Conservation (phyloP, 345 rosid genomes). For the Raphanus sativus region DNA sequence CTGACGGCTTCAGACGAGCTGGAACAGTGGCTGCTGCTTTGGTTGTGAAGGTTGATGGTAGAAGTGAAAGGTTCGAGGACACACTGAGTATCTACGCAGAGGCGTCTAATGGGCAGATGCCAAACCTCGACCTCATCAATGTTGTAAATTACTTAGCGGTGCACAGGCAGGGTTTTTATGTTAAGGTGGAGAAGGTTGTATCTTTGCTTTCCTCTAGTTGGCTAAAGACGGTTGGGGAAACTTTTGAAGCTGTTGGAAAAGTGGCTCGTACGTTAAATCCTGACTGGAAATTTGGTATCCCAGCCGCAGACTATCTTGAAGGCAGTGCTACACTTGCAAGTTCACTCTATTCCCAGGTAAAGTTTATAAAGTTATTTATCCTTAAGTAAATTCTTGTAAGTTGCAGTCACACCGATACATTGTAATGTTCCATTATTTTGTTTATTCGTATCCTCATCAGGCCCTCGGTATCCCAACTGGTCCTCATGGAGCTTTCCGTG, state of each 20-base stretch:
- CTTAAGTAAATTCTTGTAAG: not conserved
- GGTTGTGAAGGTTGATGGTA: constrained; percentile 74
- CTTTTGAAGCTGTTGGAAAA: constrained; percentile 63
- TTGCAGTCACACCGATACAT: constrained; percentile 16
- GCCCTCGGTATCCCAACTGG: constrained; percentile 95
- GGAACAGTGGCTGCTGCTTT: constrained; percentile 92
- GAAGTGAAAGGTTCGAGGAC: constrained; percentile 54
- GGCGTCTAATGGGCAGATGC: constrained; percentile 98
- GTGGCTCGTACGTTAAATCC: constrained; percentile 60
- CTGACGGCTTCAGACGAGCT: constrained; percentile 63
- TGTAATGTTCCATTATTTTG: constrained; percentile 12
- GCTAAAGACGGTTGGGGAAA: constrained; percentile 56
- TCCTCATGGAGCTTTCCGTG: constrained; percentile 95
- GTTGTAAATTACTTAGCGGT: constrained; percentile 84
- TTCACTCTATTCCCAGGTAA: constrained; percentile 86
- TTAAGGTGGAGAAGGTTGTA: constrained; percentile 64
- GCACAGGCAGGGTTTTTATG: constrained; percentile 83
- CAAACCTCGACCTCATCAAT: constrained; percentile 92
- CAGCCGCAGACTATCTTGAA: constrained; percentile 78
- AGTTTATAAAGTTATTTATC: constrained; percentile 9
- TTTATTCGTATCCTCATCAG: constrained; percentile 46
- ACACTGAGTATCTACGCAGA: constrained; percentile 75
- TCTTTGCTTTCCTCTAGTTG: constrained; percentile 60
- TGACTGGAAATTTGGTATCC: constrained; percentile 72
- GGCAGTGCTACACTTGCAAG: constrained; percentile 87